Base-by-base conservation (phyloP, 768 basidiomycete genomes). In the Pseudohyphozyma bogoriensis region DNA sequence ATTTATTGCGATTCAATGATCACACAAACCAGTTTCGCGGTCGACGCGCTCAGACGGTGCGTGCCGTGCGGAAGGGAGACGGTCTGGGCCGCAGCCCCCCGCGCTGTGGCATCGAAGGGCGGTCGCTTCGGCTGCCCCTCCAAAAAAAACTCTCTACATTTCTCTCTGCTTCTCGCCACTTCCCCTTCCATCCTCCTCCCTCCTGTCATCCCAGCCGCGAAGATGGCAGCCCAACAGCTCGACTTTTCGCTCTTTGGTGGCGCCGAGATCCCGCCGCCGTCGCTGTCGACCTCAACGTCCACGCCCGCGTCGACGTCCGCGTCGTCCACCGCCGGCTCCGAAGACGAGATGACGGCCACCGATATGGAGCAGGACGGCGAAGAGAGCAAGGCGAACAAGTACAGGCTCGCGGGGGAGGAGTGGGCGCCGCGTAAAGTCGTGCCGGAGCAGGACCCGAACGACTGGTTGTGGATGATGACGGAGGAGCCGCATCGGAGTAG, bases 381-480 rank as follows among this genome's bases (percentile, higher is more conserved):
- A 58, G 60, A 56, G 29, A 62, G 56, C 12, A 26, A 51, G 40
- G 33, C 22, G 15, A 42, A 58, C 29, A 44, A 42, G n/a, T 22
- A 24, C 7, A 44, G 39, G 33, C 13, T 42, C 9, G 33, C 60
- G 7, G 62, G 65, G 5, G 49, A 60, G 49, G 32, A 53, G n/a
- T 63, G 62, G 62, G 59, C 47, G 29, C 65, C 65, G 2, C 53
- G 39, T 13, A n/a, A 80, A 68, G 73, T 77, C 24, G 78, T 74
- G 8, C 82, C 82, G 3, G 85, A 85, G 0, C 83, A 84, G 71
- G 83, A 90, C 69, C 85, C 87, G 1, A 73, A 78, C 0, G 93
- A 97, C 68, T 97, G 95, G 70, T 78, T 96, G 33, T 99, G 95
- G 95, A 71, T 92, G 47, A 87, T 96, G 84, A 95, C 89, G 0